Evolutionary conservation across 2,329 filamentous ascomycete species (phyloP), one percentile per base, ranked within the genome.

Genomic region (Neocatenulostroma microsporum): DNA sequence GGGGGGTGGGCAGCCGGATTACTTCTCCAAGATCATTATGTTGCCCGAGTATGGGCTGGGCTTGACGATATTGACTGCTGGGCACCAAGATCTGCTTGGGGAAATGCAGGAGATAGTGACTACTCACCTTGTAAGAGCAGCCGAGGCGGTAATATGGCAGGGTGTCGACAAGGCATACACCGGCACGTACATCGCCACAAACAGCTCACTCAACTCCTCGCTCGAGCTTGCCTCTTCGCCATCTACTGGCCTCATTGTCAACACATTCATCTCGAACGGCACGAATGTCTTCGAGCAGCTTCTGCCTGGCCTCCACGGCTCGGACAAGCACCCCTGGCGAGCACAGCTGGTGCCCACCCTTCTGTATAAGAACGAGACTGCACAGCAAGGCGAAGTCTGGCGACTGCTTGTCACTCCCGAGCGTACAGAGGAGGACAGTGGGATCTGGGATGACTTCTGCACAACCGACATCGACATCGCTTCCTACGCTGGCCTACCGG

Each of bases 1-100:
- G 46, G 47, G 51, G 2, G 67, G 67, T 5, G 60, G 61, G 0
- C 42, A 67, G 1, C 64, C 64, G 2, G 62, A 61, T 2, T 71
- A 70, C 33, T 48, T 48, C 3, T 63, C 61, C 3, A 49, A 54
- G 4, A 62, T 69, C 30, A 53, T 62, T 9, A 36, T 61, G 5
- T 45, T 66, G 1, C 65, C 66, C 0, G 65, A 68, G 19, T 69
- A 66, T 36, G 61, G 62, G 13, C 49, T 70, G 1, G 55, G 63
- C 3, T 51, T 69, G 28, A 66, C 62, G 2, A 56, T 69, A 6
- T 51, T 68, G 37, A 55, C 54, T 13, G 61, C 50, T 25, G 56
- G 61, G 5, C 40, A 51, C 1, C 4, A 9, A 5, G 36, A 36
- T 5, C 27, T 58, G 6, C 37, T 63, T 6, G 7, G 18, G 3